phyloP scores from a whole-genome alignment of 306 rosid species.

The Sicyos baderoa region DNA sequence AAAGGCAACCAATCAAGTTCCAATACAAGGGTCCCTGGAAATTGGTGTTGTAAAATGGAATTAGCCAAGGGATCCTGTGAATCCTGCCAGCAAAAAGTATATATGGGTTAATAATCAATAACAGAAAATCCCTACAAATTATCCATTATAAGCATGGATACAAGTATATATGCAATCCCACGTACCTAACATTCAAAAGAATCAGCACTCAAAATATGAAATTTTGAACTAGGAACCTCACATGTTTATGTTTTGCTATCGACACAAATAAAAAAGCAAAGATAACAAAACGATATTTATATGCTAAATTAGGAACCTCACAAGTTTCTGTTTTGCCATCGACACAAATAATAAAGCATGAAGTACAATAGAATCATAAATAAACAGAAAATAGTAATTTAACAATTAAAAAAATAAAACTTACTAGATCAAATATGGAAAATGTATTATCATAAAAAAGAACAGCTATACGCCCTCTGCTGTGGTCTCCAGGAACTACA shows the following conservation, averaged over 20 bases:
- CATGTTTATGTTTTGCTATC: no score
- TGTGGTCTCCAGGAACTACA: conserved; percentile 71
- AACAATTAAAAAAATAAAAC: conserved; percentile 20
- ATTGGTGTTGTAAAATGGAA: conserved; percentile 87
- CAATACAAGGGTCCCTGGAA: conserved; percentile 81
- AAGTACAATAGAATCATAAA: neutral
- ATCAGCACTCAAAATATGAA: neutral
- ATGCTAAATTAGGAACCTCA: neutral
- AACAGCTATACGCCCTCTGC: conserved; percentile 92
- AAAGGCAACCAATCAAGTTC: conserved; percentile 98
- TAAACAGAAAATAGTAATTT: conserved; percentile 11
- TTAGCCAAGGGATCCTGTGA: conserved; percentile 86
- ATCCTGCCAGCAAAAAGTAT: conserved; percentile 46
- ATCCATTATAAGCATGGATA: neutral
- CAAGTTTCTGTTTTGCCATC: neutral
- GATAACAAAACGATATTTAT: neutral
- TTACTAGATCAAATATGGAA: conserved; percentile 89
- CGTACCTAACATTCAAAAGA: neutral
- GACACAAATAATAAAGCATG: neutral
- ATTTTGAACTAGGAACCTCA: neutral
- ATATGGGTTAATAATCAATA: neutral
- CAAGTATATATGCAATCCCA: neutral
- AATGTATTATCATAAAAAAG: conserved; percentile 88
- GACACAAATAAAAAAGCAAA: no score
- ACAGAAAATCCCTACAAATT: conserved; percentile 2